phyloP scores from a whole-genome alignment of 2,329 filamentous ascomycete genomes.

The Berkeleyomyces rouxiae region DNA sequence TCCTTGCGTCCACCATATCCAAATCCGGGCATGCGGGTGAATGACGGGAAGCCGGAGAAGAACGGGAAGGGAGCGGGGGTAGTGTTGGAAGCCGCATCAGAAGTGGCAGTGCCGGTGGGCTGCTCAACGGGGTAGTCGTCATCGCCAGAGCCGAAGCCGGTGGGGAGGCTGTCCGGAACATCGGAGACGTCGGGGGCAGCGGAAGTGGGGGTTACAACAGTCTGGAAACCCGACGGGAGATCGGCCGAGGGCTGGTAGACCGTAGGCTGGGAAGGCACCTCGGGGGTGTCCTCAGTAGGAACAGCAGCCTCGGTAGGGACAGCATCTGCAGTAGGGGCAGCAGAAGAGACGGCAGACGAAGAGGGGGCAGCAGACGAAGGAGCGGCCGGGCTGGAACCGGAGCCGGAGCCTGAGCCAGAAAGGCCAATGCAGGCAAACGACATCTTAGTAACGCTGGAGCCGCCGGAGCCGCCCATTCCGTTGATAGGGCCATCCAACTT shows the following conservation, averaged over 20 bases:
- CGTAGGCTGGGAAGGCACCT: neutral
- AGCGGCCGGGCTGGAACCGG: neutral
- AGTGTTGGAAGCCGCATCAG: neutral
- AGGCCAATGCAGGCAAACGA: slow-evolving; percentile 33
- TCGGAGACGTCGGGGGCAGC: neutral
- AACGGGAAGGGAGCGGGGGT: neutral
- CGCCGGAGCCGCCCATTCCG: neutral
- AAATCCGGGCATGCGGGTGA: neutral
- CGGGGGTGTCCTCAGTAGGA: neutral
- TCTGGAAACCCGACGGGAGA: neutral
- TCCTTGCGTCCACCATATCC: neutral
- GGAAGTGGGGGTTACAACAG: neutral
- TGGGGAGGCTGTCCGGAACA: neutral
- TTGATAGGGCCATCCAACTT: slow-evolving; percentile 22
- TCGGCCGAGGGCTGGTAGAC: neutral
- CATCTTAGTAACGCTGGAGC: slow-evolving; percentile 25
- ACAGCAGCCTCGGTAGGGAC: slow-evolving; percentile 15
- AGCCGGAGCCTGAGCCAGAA: neutral
- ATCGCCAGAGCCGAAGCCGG: neutral
- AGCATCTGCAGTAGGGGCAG: slow-evolving; percentile 5
- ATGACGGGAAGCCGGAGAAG: slow-evolving; percentile 3
- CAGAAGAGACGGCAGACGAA: neutral
- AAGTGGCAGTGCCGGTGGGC: neutral
- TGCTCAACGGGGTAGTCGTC: neutral
- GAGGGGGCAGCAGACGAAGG: neutral